A percentile compares a stretch with the other conserved stretches of the same genome.
phyloP scores from a whole-genome alignment of 805 yeast species.

The Saturnispora kantuleensis region DNA sequence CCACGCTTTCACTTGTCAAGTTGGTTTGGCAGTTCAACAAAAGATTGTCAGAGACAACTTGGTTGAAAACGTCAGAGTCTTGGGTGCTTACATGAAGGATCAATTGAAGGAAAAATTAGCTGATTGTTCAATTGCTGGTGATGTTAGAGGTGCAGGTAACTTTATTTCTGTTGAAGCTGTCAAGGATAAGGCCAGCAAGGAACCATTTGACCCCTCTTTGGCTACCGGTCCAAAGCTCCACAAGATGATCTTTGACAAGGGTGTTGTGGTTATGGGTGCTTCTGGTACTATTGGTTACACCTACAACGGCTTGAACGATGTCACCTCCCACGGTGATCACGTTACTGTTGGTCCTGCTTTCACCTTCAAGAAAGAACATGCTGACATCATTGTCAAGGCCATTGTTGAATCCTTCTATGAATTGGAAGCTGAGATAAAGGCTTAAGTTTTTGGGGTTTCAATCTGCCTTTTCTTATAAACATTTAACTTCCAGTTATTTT shows the following conservation, averaged over 20 bases:
- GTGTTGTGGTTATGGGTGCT: constrained; percentile 38
- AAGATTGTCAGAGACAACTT: constrained; percentile 26
- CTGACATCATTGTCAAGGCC: constrained; percentile 32
- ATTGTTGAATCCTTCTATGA: constrained; percentile 32
- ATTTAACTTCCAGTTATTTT: background rate
- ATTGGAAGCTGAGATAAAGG: constrained; percentile 20
- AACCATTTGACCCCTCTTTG: constrained; percentile 32
- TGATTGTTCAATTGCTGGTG: constrained; percentile 37
- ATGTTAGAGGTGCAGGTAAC: constrained; percentile 54
- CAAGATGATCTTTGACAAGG: constrained; percentile 32
- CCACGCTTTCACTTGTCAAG: constrained; percentile 36
- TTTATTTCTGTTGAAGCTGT: constrained; percentile 52
- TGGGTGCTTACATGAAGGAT: constrained; percentile 34
- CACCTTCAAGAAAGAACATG: constrained; percentile 33
- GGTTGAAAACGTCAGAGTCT: constrained; percentile 33
- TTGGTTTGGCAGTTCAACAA: constrained; percentile 37
- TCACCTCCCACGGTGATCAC: constrained; percentile 32
- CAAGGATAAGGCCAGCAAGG: constrained; percentile 41
- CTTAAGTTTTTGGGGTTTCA: background rate
- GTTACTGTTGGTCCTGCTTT: constrained; percentile 40
- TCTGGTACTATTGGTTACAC: constrained; percentile 30
- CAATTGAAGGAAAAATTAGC: constrained; percentile 28
- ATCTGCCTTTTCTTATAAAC: background rate
- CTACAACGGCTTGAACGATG: constrained; percentile 22
- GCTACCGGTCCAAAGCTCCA: constrained; percentile 30